Base-by-base conservation (phyloP, 1,284 basidiomycete species). In the Trametes pubescens region DNA sequence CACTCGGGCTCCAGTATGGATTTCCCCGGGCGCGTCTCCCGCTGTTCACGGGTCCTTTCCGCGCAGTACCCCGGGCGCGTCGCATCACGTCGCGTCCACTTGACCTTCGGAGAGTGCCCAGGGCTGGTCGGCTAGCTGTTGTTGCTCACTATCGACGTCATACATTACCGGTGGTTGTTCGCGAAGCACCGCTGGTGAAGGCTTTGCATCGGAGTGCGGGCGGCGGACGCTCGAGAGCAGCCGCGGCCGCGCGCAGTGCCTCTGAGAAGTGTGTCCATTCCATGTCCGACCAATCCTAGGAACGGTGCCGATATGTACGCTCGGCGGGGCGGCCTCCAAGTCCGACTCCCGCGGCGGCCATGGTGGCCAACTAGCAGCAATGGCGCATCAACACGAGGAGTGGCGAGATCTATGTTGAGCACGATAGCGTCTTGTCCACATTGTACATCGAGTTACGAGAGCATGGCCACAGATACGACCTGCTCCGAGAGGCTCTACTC, bases 61-160 rank as follows among this genome's bases (percentile, higher is more conserved):
- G 21, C 16, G 34, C 9, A 26, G 22, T 6, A 2, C 10, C 11
- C 14, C 7, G 46, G 7, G 43, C 43, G 16, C 43, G n/a, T 44
- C 26, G 29, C 48, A 26, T n/a, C 48, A 34, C 48, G 34, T 35
- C 29, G 22, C 16, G 34, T 43, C 47, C 54, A 56, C 49, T 46
- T 59, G 57, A 46, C 57, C 37, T 9, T 26, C 4, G 24, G 40
- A 24, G 35, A 40, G 22, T 29, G 40, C 29, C 51, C 51, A 14
- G 47, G 24, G 47, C 57, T 24, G 40, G 40, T 29, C 58, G 51
- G 10, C 11, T 21, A 35, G n/a, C 51, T 18, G 34, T n/a, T 29
- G 16, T 13, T 53, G 21, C 57, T 32, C 38, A 24, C 26, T 49
- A 51, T 51, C 57, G 57, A 59, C 57, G 57, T 59, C 57, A 59